phyloP scores from a whole-genome alignment of 108 stramenopile species.

The Poteriospumella lacustris region DNA sequence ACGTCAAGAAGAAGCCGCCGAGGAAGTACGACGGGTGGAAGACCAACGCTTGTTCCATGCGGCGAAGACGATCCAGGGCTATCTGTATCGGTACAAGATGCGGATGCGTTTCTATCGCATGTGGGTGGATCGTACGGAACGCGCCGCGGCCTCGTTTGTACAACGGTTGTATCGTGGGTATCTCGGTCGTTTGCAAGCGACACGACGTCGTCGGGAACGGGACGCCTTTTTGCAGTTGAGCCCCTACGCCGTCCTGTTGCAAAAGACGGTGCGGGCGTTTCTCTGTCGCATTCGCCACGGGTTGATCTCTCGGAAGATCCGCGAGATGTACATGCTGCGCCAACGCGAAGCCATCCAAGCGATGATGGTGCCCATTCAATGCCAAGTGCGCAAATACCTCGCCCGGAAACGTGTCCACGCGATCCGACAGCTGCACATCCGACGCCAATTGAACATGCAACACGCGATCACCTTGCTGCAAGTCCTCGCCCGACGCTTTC shows the following conservation, averaged over 20 bases:
- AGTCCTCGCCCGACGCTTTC: neutral
- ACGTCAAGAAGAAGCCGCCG: neutral
- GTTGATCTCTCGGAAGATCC: neutral
- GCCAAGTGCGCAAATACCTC: neutral
- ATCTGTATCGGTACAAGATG: conserved; percentile 5
- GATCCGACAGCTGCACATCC: neutral
- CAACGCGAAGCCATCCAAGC: neutral
- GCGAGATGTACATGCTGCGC: conserved; percentile 1
- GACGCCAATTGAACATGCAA: neutral
- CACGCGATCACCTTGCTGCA: neutral
- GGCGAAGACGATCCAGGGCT: neutral
- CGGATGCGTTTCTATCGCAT: conserved; percentile 19
- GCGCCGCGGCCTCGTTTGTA: neutral
- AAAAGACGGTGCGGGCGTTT: neutral
- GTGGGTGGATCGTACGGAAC: conserved; percentile 15
- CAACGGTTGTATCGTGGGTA: conserved; percentile 23
- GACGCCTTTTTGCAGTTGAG: neutral
- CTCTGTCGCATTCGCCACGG: neutral
- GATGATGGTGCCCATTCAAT: neutral
- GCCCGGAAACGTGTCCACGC: neutral
- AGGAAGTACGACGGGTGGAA: neutral
- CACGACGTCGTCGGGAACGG: neutral
- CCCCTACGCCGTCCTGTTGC: neutral
- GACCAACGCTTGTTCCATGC: too few species aligned
- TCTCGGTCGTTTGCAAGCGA: neutral